Percentiles rank a stretch among this genome's conserved stretches.
Evolutionary conservation across 129 eudicot species (phyloP).

Genomic region (Artemisia annua): DNA sequence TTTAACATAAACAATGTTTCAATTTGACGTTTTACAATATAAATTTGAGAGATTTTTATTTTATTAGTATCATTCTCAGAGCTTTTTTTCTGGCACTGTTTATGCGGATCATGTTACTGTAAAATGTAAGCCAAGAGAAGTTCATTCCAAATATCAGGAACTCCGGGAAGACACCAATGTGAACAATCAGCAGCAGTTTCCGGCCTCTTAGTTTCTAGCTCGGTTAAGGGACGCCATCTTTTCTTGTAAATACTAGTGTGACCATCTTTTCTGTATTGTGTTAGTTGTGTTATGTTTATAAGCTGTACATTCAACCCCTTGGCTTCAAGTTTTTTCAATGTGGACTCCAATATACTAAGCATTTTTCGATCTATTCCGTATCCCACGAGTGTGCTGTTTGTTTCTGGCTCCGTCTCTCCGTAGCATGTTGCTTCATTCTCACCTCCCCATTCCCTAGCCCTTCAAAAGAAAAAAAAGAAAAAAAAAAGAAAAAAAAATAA

Average conservation of each 20-base stretch:
- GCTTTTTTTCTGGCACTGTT: no score
- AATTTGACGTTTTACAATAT: no score
- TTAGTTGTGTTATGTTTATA: constrained; percentile 19
- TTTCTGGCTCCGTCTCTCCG: constrained; percentile 15
- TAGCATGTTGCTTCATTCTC: background rate
- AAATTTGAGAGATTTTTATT: no score
- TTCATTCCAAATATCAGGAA: constrained; percentile 27
- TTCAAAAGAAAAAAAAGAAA: background rate
- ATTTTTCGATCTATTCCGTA: constrained; percentile 4
- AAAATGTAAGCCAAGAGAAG: constrained; percentile 4
- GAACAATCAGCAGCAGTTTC: constrained; percentile 20
- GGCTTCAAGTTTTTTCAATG: constrained; percentile 11
- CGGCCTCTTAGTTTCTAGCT: constrained; percentile 1
- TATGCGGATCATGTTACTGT: no score
- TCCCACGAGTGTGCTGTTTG: background rate
- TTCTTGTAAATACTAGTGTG: constrained; percentile 13
- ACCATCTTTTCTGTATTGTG: constrained; percentile 31
- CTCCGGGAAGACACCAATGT: constrained; percentile 30
- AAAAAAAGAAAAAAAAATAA: background rate
- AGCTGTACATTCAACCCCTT: constrained; percentile 18
- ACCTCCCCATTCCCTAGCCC: constrained; percentile 28
- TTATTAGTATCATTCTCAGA: no score
- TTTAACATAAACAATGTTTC: no score
- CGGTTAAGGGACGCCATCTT: constrained; percentile 11
- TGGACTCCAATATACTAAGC: constrained; percentile 12